Evolutionary conservation across 2,329 filamentous ascomycete species (phyloP).

Genomic region (Xylariaceae sp.): DNA sequence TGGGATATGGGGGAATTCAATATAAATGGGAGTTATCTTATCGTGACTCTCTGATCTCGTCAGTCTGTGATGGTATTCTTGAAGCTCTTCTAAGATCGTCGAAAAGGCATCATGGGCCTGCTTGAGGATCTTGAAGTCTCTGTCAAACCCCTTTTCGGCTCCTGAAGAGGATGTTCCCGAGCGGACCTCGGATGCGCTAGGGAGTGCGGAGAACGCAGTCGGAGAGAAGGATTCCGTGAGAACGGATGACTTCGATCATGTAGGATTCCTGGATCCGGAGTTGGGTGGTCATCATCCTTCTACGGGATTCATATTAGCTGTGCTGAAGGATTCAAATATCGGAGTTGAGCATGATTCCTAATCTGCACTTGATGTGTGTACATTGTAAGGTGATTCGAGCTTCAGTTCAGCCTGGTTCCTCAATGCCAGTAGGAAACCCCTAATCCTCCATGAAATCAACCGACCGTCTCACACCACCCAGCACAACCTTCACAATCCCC

Average conservation of each 20-base stretch:
- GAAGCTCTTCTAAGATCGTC: slow-evolving; percentile 5
- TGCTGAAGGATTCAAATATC: too few species aligned
- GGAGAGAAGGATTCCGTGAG: not conserved
- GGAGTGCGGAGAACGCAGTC: not conserved
- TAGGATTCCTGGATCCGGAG: too few species aligned
- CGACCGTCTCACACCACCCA: slow-evolving; percentile 49
- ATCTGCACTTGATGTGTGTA: not conserved
- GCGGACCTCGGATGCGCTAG: slow-evolving; percentile 14
- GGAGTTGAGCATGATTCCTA: too few species aligned
- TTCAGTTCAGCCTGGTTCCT: not conserved
- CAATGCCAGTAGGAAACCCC: not conserved
- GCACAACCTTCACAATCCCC: slow-evolving; percentile 59
- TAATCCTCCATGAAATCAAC: slow-evolving; percentile 22
- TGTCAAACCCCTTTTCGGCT: slow-evolving; percentile 8
- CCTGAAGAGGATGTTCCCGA: not conserved
- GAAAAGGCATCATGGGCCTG: slow-evolving; percentile 13
- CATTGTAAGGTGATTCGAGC: not conserved
- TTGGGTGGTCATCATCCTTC: too few species aligned
- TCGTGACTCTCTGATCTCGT: slow-evolving; percentile 9
- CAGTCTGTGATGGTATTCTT: not conserved
- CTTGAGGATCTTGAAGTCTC: slow-evolving; percentile 10
- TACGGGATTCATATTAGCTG: too few species aligned
- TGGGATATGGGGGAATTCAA: too few species aligned
- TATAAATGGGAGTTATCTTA: not conserved
- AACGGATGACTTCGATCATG: too few species aligned